Evolutionary conservation across 371 early-diverging fungal genomes (phyloP), one percentile per base, ranked within the genome.

Genomic region (Apophysomyces trapeziformis): DNA sequence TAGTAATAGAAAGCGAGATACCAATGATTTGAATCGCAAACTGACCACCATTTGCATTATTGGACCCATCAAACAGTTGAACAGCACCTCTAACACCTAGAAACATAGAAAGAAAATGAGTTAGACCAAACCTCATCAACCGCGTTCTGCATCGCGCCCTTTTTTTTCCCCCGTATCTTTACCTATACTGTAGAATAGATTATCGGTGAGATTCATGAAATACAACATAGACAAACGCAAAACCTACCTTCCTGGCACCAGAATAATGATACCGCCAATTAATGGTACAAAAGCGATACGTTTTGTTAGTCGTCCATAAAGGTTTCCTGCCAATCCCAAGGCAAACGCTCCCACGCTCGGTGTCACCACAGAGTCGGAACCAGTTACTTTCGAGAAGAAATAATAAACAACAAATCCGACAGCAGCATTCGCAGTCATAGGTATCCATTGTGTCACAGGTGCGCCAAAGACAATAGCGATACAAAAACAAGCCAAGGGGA

Each of bases 261-360:
- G 67, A 39, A 79, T 70, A 39, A 76, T 70, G 2, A 66, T 74
- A 32, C 79, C 79, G 45, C 76, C 74, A 58, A 79, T 74, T 13
- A 79, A 41, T 5, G 76, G 76, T 0, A 69, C 74, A 62, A 79
- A 76, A 0, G 76, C 76, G n/a, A 76, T 18, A 13, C 68, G 64
- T 7, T 75, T 77, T 18, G 72, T 72, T 0, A 75, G 21, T 12
- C 68, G 60, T 9, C 69, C 66, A 57, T 78, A 78, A 6, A 78
- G 21, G 59, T 78, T 78, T 37, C 76, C 75, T 47, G 63, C 60
- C 7, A 75, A 37, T 9, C 79, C 79, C 11, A 78, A 44, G 0
- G 74, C 76, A 68, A 78, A 78, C 1, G 79, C 79, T 16, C 74
- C 74, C 5, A 65, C 74, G 62, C 79, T 78, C 4, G 73, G 71